Evolutionary conservation across 2,329 filamentous ascomycete species (phyloP).

Genomic region (Stagonosporopsis rhizophila): DNA sequence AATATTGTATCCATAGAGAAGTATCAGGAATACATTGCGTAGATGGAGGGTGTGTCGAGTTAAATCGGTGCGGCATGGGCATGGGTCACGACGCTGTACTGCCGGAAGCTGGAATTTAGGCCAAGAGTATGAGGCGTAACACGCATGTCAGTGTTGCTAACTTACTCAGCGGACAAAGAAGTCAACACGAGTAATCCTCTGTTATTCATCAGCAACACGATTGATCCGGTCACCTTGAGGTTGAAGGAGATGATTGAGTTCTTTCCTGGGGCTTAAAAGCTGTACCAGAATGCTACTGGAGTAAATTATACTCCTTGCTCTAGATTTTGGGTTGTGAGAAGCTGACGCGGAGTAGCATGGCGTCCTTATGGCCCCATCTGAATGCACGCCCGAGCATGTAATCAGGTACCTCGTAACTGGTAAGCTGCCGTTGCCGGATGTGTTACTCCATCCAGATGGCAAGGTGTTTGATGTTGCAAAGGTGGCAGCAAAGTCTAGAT

Average conservation of each 20-base stretch:
- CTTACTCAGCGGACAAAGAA: background rate
- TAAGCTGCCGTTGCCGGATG: background rate
- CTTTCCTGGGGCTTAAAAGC: background rate
- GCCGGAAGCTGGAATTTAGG: background rate
- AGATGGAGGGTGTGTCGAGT: background rate
- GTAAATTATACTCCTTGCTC: background rate
- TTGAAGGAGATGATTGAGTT: background rate
- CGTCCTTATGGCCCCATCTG: background rate
- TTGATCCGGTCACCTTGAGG: background rate
- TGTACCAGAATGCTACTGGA: background rate
- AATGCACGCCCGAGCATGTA: background rate
- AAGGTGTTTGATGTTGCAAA: background rate
- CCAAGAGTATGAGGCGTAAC: background rate
- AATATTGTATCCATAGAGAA: background rate
- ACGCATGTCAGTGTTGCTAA: no score
- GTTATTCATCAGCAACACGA: background rate
- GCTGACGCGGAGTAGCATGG: background rate
- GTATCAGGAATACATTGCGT: background rate
- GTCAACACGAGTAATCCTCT: background rate
- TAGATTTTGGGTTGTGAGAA: no score
- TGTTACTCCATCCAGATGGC: background rate
- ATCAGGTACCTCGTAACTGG: background rate
- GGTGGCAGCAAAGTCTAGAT: background rate
- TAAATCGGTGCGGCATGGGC: conserved; percentile 2
- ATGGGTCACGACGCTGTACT: background rate